Conservation (phyloP, 371 early-diverging fungal genomes). For the Coemansia linderi region DNA sequence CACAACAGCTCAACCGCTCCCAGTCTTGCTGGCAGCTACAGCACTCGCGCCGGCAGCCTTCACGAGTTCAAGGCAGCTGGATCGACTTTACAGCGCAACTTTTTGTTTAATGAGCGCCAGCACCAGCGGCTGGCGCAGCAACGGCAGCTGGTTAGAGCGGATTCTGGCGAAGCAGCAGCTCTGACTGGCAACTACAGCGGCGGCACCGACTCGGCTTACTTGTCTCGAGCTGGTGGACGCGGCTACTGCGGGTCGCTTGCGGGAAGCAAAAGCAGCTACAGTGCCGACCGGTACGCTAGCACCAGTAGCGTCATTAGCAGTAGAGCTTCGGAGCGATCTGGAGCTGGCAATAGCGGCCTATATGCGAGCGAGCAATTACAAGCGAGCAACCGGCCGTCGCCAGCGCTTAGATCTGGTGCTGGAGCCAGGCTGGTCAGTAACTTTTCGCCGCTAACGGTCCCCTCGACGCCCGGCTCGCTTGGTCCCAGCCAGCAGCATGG, state of each 20-base stretch:
- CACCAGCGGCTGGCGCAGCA: conserved; percentile 40
- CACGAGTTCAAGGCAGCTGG: conserved; percentile 17
- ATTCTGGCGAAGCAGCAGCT: neutral
- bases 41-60: conserved; percentile 23
- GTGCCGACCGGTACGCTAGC: conserved; percentile 5
- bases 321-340: neutral
- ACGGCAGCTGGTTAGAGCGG: conserved; percentile 16
- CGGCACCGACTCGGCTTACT: neutral
- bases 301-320: neutral
- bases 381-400: conserved; percentile 3
- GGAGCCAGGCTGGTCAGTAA: conserved; percentile 41
- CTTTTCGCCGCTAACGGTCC: conserved; percentile 45
- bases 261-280: conserved; percentile 7
- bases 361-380: neutral
- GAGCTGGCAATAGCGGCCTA: neutral
- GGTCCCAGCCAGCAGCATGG: conserved; percentile 14
- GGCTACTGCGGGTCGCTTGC: conserved; percentile 1
- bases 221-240: conserved; percentile 6
- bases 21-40: conserved; percentile 23
- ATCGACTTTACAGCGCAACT: conserved; percentile 8
- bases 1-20: conserved; percentile 14
- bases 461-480: conserved; percentile 44
- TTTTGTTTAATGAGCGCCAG: conserved; percentile 33
- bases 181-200: neutral
- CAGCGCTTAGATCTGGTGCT: conserved; percentile 12